Evolutionary conservation across 495 filamentous ascomycete genomes (phyloP).

Genomic region (Oleoguttula mirabilis): DNA sequence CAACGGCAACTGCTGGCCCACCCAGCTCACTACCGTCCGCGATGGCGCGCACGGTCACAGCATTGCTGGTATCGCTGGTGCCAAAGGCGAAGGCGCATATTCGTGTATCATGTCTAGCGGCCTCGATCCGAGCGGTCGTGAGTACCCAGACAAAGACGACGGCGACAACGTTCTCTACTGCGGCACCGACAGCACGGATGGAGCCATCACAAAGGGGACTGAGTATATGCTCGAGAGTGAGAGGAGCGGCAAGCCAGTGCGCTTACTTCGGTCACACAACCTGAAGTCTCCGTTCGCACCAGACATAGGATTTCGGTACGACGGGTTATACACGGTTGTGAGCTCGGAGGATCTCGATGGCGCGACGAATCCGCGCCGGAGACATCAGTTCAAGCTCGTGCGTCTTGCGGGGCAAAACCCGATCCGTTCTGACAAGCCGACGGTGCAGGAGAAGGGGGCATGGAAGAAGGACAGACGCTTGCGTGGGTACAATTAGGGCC

Average conservation of each 20-base stretch:
- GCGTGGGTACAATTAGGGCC: conserved; percentile 4
- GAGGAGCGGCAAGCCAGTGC: conserved; percentile 28
- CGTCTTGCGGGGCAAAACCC: conserved; percentile 32
- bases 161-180: conserved; percentile 41
- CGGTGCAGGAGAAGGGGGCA: conserved; percentile 22
- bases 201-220: conserved; percentile 29
- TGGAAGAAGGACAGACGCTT: conserved; percentile 19
- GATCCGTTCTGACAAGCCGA: conserved; percentile 31
- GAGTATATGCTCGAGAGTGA: conserved; percentile 28
- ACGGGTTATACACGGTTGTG: conserved; percentile 43
- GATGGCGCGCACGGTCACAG: conserved; percentile 45
- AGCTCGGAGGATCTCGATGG: conserved; percentile 27
- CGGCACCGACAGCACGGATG: conserved; percentile 34
- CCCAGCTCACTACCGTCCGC: conserved; percentile 38
- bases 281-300: conserved; percentile 35
- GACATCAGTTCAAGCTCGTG: conserved; percentile 32
- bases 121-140: conserved; percentile 11
- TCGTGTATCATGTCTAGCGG: conserved; percentile 34
- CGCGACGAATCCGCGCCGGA: conserved; percentile 22
- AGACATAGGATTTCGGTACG: conserved; percentile 40
- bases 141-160: conserved; percentile 37
- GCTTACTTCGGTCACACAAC: conserved; percentile 37
- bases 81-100: conserved; percentile 28
- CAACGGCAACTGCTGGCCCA: conserved; percentile 48
- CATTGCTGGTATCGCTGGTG: conserved; percentile 40